A percentile compares a stretch with the other conserved stretches of the same genome.
phyloP scores from a whole-genome alignment of 23 red algal species.

The Gracilaria domingensis region DNA sequence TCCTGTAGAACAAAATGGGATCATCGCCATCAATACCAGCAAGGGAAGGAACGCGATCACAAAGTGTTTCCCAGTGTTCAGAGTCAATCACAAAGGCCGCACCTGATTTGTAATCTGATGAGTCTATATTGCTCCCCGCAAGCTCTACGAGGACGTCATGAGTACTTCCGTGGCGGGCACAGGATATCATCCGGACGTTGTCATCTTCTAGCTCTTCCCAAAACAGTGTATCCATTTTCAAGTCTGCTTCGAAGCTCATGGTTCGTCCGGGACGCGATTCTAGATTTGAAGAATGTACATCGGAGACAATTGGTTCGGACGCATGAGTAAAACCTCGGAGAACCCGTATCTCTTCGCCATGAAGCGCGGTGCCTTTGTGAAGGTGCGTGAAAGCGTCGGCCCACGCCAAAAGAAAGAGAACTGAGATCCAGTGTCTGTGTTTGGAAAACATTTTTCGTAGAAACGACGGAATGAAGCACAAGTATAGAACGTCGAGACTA shows the following conservation, averaged over 20 bases:
- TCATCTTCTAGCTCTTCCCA: slow-evolving; percentile 25
- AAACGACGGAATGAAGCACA: too few species aligned
- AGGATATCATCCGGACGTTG: background rate
- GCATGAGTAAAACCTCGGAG: slow-evolving; percentile 1
- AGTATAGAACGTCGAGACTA: too few species aligned
- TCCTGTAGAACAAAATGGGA: slow-evolving; percentile 15
- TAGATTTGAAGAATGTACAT: background rate
- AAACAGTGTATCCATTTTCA: slow-evolving; percentile 4
- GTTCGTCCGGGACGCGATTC: background rate
- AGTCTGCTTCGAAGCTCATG: background rate
- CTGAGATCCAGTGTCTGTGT: background rate
- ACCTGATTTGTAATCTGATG: background rate
- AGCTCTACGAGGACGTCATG: background rate
- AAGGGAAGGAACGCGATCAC: background rate
- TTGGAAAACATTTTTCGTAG: background rate
- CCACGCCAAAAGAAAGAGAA: background rate
- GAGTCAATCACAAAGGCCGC: slow-evolving; percentile 4
- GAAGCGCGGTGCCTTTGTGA: background rate
- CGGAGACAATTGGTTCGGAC: background rate
- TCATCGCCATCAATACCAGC: background rate
- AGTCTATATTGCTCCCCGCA: background rate
- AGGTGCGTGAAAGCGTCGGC: slow-evolving; percentile 11
- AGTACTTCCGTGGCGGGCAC: background rate
- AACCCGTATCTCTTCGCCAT: background rate
- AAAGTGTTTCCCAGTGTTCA: background rate